Percentiles rank a stretch among this genome's conserved stretches.
Evolutionary conservation across 2,329 filamentous ascomycete species (phyloP).

Genomic region (Botryosphaeria dothidea): DNA sequence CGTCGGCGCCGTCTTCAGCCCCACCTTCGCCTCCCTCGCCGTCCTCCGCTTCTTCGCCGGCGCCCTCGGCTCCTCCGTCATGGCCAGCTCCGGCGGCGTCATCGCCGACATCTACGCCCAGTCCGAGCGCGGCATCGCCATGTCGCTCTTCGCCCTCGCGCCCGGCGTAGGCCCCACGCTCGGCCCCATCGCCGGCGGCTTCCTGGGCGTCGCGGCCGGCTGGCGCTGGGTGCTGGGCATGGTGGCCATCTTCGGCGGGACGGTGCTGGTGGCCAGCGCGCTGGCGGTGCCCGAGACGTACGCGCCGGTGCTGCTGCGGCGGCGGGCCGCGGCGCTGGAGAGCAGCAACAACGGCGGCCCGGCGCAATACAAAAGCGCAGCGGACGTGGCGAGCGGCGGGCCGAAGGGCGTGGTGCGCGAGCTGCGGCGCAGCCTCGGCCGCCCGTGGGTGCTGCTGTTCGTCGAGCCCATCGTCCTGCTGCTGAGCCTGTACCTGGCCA

Average conservation of each 20-base stretch:
- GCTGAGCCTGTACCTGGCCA: conserved; percentile 66
- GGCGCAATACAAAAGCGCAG: conserved; percentile 37
- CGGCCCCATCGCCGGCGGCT: conserved; percentile 68
- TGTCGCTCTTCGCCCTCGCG: conserved; percentile 28
- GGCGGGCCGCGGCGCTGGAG: conserved; percentile 50
- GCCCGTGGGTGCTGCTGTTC: conserved; percentile 71
- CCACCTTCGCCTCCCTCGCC: conserved; percentile 31
- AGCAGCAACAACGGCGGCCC: no score
- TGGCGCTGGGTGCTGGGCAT: conserved; percentile 71
- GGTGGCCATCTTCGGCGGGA: conserved; percentile 50
- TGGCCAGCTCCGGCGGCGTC: conserved; percentile 67
- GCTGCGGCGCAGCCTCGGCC: conserved; percentile 58
- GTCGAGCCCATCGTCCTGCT: conserved; percentile 68
- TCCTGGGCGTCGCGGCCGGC: conserved; percentile 63
- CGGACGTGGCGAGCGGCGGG: neutral
- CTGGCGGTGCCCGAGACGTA: conserved; percentile 51
- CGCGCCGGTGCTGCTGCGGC: conserved; percentile 52
- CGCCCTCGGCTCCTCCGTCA: conserved; percentile 60
- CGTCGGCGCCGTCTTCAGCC: conserved; percentile 45
- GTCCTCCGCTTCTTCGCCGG: conserved; percentile 70
- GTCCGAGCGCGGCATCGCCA: conserved; percentile 52
- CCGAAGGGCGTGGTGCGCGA: conserved; percentile 39
- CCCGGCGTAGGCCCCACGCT: conserved; percentile 50
- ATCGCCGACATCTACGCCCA: conserved; percentile 65
- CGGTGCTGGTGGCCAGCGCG: conserved; percentile 43